Evolutionary conservation across 1,284 basidiomycete genomes (phyloP).

Genomic region (Coniferiporia weirii): DNA sequence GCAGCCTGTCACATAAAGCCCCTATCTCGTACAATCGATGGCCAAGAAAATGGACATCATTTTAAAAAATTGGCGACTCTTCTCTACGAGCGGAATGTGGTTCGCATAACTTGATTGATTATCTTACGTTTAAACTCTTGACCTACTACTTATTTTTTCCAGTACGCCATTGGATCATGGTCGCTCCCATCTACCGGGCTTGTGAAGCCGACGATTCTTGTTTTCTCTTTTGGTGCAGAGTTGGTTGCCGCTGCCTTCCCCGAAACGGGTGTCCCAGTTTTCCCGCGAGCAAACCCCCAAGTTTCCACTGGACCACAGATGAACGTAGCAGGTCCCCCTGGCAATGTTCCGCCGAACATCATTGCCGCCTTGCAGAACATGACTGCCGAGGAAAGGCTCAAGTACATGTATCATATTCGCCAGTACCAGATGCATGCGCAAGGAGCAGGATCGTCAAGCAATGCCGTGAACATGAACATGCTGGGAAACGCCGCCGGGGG

Average conservation of each 20-base stretch:
- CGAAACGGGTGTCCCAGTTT: slow-evolving; percentile 50
- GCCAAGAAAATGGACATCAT: slow-evolving; percentile 36
- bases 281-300: slow-evolving; percentile 25
- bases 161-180: slow-evolving; percentile 60
- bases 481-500: not conserved
- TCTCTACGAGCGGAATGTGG: slow-evolving; percentile 38
- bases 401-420: not conserved
- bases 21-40: slow-evolving; percentile 23
- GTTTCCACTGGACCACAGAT: not conserved
- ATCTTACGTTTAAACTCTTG: not conserved
- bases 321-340: not conserved
- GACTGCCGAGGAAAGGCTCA: not conserved
- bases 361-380: not conserved
- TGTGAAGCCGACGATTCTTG: slow-evolving; percentile 42
- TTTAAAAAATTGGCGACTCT: slow-evolving; percentile 31
- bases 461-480: not conserved
- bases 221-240: slow-evolving; percentile 39
- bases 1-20: slow-evolving; percentile 22
- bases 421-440: not conserved
- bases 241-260: slow-evolving; percentile 53
- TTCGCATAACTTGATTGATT: slow-evolving; percentile 21
- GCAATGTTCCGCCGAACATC: not conserved
- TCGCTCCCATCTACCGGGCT: slow-evolving; percentile 36
- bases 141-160: not conserved
- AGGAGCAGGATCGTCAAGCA: not conserved